Conservation (phyloP, 2,329 filamentous ascomycete genomes). For the Aspergillus versicolor region DNA sequence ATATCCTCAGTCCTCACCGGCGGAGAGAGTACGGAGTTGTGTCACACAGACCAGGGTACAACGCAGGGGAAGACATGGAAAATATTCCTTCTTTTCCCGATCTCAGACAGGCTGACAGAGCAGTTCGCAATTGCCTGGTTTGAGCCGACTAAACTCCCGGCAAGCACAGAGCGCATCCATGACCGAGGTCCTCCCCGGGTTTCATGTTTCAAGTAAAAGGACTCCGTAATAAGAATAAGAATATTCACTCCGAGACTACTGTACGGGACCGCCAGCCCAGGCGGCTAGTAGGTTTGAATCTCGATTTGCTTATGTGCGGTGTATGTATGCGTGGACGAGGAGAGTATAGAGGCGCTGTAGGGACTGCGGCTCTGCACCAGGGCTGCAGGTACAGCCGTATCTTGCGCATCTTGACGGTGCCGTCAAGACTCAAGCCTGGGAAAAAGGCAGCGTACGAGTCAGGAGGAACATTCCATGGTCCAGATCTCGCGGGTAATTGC, state of each 20-base stretch:
- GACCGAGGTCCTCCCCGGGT: background rate
- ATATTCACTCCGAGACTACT: background rate
- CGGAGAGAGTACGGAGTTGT: background rate
- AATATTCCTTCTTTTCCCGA: background rate
- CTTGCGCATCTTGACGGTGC: background rate
- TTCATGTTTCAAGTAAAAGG: background rate
- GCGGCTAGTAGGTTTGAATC: background rate
- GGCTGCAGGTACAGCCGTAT: conserved; percentile 21
- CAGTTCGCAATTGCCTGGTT: background rate
- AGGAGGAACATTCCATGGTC: background rate
- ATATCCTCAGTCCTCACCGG: background rate
- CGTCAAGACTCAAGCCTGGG: background rate
- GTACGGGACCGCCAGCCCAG: background rate
- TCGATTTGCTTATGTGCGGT: background rate
- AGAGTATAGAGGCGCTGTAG: conserved; percentile 2
- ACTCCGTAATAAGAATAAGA: background rate
- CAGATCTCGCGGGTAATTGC: background rate
- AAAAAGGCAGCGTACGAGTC: background rate
- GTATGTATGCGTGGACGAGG: background rate
- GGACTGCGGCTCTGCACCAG: conserved; percentile 16
- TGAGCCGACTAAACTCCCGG: background rate
- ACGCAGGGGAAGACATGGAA: background rate
- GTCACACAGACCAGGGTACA: conserved; percentile 1
- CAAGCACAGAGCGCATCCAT: background rate
- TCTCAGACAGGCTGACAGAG: too few species aligned